A percentile compares a stretch with the other conserved stretches of the same genome.
Evolutionary conservation across 306 rosid genomes (phyloP).

Genomic region (Benincasa hispida): DNA sequence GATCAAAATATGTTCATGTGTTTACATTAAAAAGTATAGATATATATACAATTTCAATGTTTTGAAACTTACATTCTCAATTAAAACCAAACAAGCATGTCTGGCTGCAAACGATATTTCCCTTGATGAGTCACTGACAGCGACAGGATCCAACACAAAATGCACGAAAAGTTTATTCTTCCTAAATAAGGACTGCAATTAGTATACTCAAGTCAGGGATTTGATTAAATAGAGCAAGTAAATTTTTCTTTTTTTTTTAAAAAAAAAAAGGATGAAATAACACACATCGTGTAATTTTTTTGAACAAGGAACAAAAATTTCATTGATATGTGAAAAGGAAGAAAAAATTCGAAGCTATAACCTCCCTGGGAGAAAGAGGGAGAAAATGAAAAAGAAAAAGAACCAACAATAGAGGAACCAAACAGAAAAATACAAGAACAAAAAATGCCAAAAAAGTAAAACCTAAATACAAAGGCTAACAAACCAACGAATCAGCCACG

Average conservation of each 20-base stretch:
- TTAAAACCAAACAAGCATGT: slow-evolving; percentile 28
- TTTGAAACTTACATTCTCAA: slow-evolving; percentile 31
- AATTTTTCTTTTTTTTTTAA: too few species aligned
- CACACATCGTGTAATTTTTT: not conserved
- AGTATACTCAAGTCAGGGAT: not conserved
- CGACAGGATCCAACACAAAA: slow-evolving; percentile 38
- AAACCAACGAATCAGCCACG: not conserved
- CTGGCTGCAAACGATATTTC: slow-evolving; percentile 39
- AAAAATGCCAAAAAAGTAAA: not conserved
- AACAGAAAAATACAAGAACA: not conserved
- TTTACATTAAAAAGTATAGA: not conserved
- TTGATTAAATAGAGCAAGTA: not conserved
- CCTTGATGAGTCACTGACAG: slow-evolving; percentile 18
- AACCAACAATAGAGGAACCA: not conserved
- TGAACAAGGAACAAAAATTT: too few species aligned
- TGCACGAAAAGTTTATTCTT: slow-evolving; percentile 35
- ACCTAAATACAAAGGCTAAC: not conserved
- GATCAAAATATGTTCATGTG: not conserved
- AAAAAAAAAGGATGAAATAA: not conserved
- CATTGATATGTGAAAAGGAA: not conserved
- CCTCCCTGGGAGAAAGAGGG: not conserved
- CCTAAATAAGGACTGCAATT: slow-evolving; percentile 22
- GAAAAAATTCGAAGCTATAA: not conserved
- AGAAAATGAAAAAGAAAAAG: not conserved
- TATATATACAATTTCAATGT: not conserved